A percentile compares a stretch with the other conserved stretches of the same genome.
Evolutionary conservation across 1,139 yeast genomes (phyloP).

Genomic region (Schwanniomyces etchellsii): DNA sequence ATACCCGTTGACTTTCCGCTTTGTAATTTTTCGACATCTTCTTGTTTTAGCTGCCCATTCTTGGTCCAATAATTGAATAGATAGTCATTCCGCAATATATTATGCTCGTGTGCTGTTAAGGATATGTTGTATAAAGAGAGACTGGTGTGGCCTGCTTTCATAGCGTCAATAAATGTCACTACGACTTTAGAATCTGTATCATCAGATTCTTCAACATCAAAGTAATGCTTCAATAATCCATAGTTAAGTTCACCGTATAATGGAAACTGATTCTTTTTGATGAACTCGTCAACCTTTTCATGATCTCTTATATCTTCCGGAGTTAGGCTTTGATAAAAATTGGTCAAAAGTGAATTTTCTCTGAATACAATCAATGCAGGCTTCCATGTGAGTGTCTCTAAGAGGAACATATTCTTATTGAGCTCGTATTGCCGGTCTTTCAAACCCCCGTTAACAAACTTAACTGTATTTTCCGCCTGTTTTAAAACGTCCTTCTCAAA

Average conservation of each 20-base stretch:
- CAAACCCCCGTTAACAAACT: conserved; percentile 36
- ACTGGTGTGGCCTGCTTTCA: conserved; percentile 29
- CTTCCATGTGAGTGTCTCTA: conserved; percentile 49
- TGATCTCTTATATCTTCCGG: conserved; percentile 56
- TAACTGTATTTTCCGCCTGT: conserved; percentile 39
- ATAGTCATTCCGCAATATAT: conserved; percentile 37
- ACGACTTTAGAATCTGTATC: conserved; percentile 38
- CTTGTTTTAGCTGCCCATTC: conserved; percentile 38
- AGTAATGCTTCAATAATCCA: conserved; percentile 24
- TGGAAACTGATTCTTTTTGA: conserved; percentile 44
- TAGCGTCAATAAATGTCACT: conserved; percentile 47
- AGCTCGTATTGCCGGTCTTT: conserved; percentile 20
- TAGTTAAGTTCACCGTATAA: conserved; percentile 47
- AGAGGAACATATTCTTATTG: conserved; percentile 40
- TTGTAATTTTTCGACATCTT: conserved; percentile 38
- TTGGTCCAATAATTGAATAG: conserved; percentile 34
- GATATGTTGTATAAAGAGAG: conserved; percentile 38
- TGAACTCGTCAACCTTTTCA: conserved; percentile 42
- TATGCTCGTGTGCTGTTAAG: conserved; percentile 50
- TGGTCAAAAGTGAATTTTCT: conserved; percentile 48
- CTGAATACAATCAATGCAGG: conserved; percentile 60
- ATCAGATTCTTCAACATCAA: conserved; percentile 17
- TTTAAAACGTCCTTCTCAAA: conserved; percentile 32
- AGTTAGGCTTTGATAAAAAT: conserved; percentile 53
- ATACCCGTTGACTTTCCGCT: conserved; percentile 34